A percentile compares a stretch with the other conserved stretches of the same genome.
Evolutionary conservation across 2,329 filamentous ascomycete genomes (phyloP).

Genomic region (Calonectria leucothoes): DNA sequence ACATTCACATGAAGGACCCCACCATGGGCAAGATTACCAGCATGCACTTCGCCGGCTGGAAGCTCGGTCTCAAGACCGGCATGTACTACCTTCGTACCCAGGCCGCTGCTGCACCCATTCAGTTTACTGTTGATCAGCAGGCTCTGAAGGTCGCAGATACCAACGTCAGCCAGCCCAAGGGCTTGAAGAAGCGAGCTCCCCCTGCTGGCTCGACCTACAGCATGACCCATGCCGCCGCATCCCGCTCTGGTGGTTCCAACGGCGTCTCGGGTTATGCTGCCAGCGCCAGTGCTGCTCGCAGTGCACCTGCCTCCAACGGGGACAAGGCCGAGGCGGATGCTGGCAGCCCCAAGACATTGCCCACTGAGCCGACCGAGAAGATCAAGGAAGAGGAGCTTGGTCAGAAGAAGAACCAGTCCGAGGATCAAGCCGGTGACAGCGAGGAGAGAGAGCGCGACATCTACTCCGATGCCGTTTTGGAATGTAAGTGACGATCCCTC

Average conservation of each 20-base stretch:
- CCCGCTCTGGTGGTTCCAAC: slow-evolving; percentile 74
- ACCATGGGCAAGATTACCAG: slow-evolving; percentile 99
- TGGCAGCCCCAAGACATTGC: slow-evolving; percentile 82
- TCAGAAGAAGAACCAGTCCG: slow-evolving; percentile 70
- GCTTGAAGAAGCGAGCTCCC: slow-evolving; percentile 76
- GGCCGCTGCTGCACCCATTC: slow-evolving; percentile 95
- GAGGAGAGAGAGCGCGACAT: slow-evolving; percentile 89
- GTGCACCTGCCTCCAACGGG: slow-evolving; percentile 73
- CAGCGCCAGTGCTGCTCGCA: slow-evolving; percentile 60
- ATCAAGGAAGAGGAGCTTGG: slow-evolving; percentile 73
- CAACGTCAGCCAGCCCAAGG: slow-evolving; percentile 74
- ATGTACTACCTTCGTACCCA: slow-evolving; percentile 99
- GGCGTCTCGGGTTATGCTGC: slow-evolving; percentile 49
- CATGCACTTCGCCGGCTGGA: slow-evolving; percentile 99
- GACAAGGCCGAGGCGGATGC: slow-evolving; percentile 81
- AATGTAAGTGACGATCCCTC: slow-evolving; percentile 71
- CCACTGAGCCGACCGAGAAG: slow-evolving; percentile 75
- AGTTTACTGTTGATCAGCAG: slow-evolving; percentile 99
- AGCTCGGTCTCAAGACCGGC: slow-evolving; percentile 98
- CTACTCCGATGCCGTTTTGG: slow-evolving; percentile 90
- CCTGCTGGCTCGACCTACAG: slow-evolving; percentile 60
- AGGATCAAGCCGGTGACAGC: slow-evolving; percentile 79
- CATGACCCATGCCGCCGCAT: slow-evolving; percentile 69
- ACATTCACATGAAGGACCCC: slow-evolving; percentile 99
- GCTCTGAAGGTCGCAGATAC: slow-evolving; percentile 89